These are phyloP conservation scores for Rhododendron ferrugineum DNA, from an alignment of 148 eudicot species.

Conservation along the genomic window DNA sequence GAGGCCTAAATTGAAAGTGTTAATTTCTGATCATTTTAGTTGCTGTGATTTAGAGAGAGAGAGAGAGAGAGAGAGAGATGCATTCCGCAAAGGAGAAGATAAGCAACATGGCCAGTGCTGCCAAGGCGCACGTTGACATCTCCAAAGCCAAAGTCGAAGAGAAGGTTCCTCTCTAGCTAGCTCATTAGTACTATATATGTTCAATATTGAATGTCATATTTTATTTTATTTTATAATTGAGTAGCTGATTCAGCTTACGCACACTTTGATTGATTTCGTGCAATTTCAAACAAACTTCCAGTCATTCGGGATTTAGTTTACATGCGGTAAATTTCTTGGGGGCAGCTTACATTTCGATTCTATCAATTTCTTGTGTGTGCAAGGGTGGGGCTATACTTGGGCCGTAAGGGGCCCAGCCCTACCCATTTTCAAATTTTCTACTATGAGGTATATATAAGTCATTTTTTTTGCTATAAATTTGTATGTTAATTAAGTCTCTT, in stretches of 20 bases:
- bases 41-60: not conserved
- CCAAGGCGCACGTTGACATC: conserved; percentile 42
- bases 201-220: not conserved
- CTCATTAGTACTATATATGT: not conserved
- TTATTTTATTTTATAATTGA: too few relatives aligned
- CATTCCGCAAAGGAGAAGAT: conserved; percentile 56
- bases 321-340: not conserved
- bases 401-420: too few relatives aligned
- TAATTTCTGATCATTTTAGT: not conserved
- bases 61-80: conserved; percentile 16
- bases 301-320: not conserved
- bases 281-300: too few relatives aligned
- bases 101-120: conserved; percentile 54
- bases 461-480: too few relatives aligned
- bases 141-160: conserved; percentile 58
- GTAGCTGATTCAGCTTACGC: not conserved
- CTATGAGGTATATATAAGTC: not conserved
- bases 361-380: not conserved
- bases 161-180: conserved; percentile 24
- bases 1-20: not conserved
- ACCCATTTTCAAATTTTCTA: not conserved
- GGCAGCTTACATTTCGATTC: not conserved
- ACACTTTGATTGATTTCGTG: not conserved
- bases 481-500: too few relatives aligned
- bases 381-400: too few relatives aligned